These are phyloP conservation scores for Backusella circina DNA, from an alignment of 192 early-diverging fungal genomes.

Conservation along the genomic window DNA sequence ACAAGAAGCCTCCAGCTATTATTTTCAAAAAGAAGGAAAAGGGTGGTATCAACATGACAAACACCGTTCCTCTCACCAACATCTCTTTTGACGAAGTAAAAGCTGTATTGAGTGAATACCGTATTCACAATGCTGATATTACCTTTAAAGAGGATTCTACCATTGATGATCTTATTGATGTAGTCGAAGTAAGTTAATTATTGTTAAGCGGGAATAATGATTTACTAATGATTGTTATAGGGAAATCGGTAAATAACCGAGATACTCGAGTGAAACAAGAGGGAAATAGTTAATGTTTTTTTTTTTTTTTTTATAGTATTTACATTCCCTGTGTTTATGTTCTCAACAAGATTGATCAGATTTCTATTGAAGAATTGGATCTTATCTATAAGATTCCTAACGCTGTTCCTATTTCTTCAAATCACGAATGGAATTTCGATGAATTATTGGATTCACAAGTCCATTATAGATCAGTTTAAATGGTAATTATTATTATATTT, in stretches of 20 bases:
- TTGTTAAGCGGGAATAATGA: neutral
- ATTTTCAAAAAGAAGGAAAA: constrained; percentile 97
- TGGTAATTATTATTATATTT: constrained; percentile 43
- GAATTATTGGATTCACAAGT: constrained; percentile 95
- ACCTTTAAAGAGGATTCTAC: constrained; percentile 92
- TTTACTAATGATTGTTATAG: neutral
- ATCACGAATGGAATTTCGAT: constrained; percentile 97
- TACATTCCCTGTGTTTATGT: constrained; percentile 97
- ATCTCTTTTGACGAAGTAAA: constrained; percentile 89
- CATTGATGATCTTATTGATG: constrained; percentile 94
- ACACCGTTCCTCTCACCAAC: constrained; percentile 86
- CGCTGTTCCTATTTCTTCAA: constrained; percentile 75
- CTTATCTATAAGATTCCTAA: constrained; percentile 97
- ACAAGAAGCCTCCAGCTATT: constrained; percentile 95
- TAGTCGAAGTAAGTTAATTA: constrained; percentile 80
- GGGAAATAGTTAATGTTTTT: neutral
- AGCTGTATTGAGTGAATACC: constrained; percentile 92
- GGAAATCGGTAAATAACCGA: constrained; percentile 27
- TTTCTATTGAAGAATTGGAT: constrained; percentile 93
- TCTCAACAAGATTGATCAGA: constrained; percentile 98
- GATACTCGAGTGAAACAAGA: neutral
- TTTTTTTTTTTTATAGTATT: constrained; percentile 49
- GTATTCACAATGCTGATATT: constrained; percentile 96
- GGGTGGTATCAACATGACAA: constrained; percentile 94
- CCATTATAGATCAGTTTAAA: constrained; percentile 88